Percentiles rank a stretch among this genome's conserved stretches.
Evolutionary conservation across 2,329 filamentous ascomycete genomes (phyloP).

Genomic region (Xylaria multiplex): DNA sequence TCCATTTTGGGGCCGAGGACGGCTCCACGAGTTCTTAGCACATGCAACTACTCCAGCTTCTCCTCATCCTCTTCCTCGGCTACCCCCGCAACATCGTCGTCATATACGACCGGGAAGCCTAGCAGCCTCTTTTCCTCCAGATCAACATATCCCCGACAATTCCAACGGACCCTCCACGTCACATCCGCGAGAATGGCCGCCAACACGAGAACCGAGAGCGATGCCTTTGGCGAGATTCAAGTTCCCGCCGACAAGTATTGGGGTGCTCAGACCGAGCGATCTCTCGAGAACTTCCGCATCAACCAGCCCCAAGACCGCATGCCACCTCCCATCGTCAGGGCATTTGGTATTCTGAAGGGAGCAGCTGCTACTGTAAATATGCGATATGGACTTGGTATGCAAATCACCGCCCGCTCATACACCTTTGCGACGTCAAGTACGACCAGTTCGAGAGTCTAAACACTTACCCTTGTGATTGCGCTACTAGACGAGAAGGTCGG

Average conservation of each 20-base stretch:
- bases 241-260: constrained; percentile 95
- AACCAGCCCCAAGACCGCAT: constrained; percentile 99
- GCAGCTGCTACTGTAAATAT: constrained; percentile 96
- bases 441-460: constrained; percentile 20
- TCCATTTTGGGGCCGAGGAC: constrained; percentile 50
- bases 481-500: constrained; percentile 83
- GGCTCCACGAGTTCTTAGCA: constrained; percentile 49
- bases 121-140: constrained; percentile 34
- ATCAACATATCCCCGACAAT: constrained; percentile 43
- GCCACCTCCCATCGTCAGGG: constrained; percentile 90
- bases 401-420: constrained; percentile 34
- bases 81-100: constrained; percentile 39
- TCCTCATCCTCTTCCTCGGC: constrained; percentile 28
- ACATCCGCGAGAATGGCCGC: constrained; percentile 61
- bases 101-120: constrained; percentile 40
- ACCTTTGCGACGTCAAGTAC: constrained; percentile 26
- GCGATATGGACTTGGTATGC: constrained; percentile 84
- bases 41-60: constrained; percentile 48
- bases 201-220: constrained; percentile 83
- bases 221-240: constrained; percentile 97
- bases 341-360: constrained; percentile 97
- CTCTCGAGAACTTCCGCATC: constrained; percentile 97
- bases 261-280: constrained; percentile 97
- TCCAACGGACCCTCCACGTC: constrained; percentile 55
- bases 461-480: constrained; percentile 43